Percentiles rank a stretch among this genome's conserved stretches.
Conservation (phyloP, 495 filamentous ascomycete genomes). For the Daldinia grandis region DNA sequence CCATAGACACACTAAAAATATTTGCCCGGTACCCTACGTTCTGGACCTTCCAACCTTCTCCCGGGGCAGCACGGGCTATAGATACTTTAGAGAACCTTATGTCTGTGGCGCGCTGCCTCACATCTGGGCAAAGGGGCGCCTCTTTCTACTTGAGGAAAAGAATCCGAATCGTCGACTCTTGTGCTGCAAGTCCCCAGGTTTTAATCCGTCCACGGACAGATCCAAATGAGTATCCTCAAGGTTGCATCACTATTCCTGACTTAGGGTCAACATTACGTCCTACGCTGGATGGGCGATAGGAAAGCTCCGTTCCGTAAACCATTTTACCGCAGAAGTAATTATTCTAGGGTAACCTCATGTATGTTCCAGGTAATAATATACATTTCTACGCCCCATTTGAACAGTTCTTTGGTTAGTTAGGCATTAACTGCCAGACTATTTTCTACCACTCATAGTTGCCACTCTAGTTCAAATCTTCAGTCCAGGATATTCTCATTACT, state of each 20-base stretch:
- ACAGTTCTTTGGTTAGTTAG: neutral
- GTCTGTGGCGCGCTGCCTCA: neutral
- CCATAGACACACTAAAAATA: neutral
- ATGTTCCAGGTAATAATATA: neutral
- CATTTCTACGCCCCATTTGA: neutral
- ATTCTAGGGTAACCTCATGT: neutral
- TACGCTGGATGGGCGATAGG: neutral
- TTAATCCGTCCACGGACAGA: neutral
- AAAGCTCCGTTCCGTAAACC: neutral
- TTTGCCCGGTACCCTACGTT: neutral
- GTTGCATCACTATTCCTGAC: neutral
- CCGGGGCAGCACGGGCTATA: neutral
- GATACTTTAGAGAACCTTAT: neutral
- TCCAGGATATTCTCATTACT: neutral
- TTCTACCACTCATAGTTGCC: neutral
- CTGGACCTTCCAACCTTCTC: neutral
- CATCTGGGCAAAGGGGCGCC: neutral
- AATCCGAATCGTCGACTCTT: neutral
- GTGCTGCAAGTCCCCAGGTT: neutral
- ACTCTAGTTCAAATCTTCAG: neutral
- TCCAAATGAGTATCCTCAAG: neutral
- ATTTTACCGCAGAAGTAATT: neutral
- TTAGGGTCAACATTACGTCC: neutral
- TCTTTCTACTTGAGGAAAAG: constrained; percentile 1
- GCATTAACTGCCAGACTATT: neutral